Percentiles rank a stretch among this genome's conserved stretches.
These are phyloP conservation scores for Clavariopsis aquatica DNA, from an alignment of 495 filamentous ascomycete species.

Conservation along the genomic window DNA sequence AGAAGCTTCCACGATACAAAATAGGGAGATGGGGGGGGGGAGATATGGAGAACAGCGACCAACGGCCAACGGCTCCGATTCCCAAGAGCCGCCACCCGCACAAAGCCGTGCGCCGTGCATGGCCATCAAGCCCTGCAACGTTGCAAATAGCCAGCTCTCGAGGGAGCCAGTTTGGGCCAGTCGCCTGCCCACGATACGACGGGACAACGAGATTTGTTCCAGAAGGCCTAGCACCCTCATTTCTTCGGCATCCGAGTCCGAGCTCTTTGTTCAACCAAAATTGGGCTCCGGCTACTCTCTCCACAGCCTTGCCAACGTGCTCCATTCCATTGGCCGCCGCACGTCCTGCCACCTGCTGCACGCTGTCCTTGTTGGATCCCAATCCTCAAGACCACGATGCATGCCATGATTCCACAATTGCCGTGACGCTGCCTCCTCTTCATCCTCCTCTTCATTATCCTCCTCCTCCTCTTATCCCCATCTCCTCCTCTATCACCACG, in stretches of 20 bases:
- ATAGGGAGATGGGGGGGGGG: no score
- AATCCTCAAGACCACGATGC: no score
- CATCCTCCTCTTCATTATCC: not conserved
- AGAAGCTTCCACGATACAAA: no score
- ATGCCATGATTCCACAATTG: not conserved
- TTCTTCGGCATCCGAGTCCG: slow-evolving; percentile 2
- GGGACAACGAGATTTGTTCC: not conserved
- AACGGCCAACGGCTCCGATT: not conserved
- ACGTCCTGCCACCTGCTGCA: not conserved
- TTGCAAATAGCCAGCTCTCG: slow-evolving; percentile 6
- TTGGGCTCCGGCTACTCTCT: not conserved
- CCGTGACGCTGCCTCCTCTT: not conserved
- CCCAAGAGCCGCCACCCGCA: slow-evolving; percentile 1
- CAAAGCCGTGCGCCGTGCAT: not conserved
- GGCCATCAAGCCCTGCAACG: not conserved
- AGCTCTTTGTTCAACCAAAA: no score
- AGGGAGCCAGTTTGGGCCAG: not conserved
- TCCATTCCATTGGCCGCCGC: not conserved
- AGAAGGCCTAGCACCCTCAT: no score
- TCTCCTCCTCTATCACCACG: not conserved
- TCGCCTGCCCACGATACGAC: slow-evolving; percentile 8
- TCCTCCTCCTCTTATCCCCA: not conserved
- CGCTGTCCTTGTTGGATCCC: no score
- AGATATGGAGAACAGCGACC: slow-evolving; percentile 1
- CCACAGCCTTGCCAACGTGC: slow-evolving; percentile 22